phyloP scores from a whole-genome alignment of 2,329 filamentous ascomycete genomes.

The Colletotrichum coccodes region DNA sequence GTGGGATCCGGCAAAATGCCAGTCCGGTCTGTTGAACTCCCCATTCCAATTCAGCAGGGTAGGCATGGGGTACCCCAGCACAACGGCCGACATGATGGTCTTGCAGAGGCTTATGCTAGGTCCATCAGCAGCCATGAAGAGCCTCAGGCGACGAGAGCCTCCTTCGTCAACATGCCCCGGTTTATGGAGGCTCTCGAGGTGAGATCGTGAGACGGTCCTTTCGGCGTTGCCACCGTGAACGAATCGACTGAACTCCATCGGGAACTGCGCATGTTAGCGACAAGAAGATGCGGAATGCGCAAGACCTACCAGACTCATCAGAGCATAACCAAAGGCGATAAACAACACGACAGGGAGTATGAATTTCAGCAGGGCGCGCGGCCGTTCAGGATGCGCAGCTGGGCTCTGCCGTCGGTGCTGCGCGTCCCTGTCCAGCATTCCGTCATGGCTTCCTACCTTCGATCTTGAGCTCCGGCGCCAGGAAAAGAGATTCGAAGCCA shows the following conservation, averaged over 20 bases:
- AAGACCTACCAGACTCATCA: conserved; percentile 1
- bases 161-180: background rate
- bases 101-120: conserved; percentile 51
- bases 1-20: conserved; percentile 50
- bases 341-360: background rate
- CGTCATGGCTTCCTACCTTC: background rate
- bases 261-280: background rate
- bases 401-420: background rate
- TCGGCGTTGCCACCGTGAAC: background rate
- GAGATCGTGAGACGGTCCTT: background rate
- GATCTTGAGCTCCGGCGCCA: background rate
- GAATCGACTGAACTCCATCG: background rate
- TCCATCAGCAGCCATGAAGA: conserved; percentile 51
- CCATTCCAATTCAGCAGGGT: conserved; percentile 49
- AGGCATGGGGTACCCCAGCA: conserved; percentile 49
- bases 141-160: conserved; percentile 40
- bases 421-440: background rate
- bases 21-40: conserved; percentile 48
- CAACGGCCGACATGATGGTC: conserved; percentile 48
- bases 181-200: background rate
- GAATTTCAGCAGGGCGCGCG: background rate
- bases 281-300: background rate
- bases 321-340: background rate
- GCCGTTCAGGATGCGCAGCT: background rate
- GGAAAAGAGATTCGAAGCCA: background rate